Percentiles rank a stretch among this genome's conserved stretches.
Evolutionary conservation across 2,329 filamentous ascomycete species (phyloP).

Genomic region (Calonectria henricotiae): DNA sequence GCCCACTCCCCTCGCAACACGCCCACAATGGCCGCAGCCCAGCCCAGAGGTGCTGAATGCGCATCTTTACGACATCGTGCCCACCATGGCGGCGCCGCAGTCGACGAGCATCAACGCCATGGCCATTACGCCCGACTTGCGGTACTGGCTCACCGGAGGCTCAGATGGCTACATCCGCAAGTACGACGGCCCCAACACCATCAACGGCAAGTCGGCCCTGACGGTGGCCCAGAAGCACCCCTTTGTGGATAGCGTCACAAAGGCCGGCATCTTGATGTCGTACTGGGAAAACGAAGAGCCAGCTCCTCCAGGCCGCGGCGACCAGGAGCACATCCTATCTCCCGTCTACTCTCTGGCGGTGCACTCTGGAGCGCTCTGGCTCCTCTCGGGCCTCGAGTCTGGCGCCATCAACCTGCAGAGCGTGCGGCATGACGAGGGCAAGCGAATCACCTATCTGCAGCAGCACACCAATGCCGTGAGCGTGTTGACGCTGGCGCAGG

Average conservation of each 20-base stretch:
- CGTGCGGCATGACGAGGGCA: slow-evolving; percentile 94
- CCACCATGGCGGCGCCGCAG: slow-evolving; percentile 96
- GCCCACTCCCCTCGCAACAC: slow-evolving; percentile 46
- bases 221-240: slow-evolving; percentile 97
- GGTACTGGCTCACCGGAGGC: slow-evolving; percentile 95
- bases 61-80: slow-evolving; percentile 91
- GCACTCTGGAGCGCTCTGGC: slow-evolving; percentile 91
- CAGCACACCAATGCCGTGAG: slow-evolving; percentile 94
- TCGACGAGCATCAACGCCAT: slow-evolving; percentile 96
- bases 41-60: slow-evolving; percentile 86
- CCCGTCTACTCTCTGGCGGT: slow-evolving; percentile 96
- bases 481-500: slow-evolving; percentile 84
- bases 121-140: slow-evolving; percentile 91
- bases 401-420: slow-evolving; percentile 95
- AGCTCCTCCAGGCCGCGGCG: slow-evolving; percentile 60
- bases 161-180: slow-evolving; percentile 97
- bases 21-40: slow-evolving; percentile 71
- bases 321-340: slow-evolving; percentile 79
- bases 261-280: slow-evolving; percentile 93
- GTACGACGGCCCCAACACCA: slow-evolving; percentile 95
- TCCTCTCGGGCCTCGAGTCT: slow-evolving; percentile 91
- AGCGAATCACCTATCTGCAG: slow-evolving; percentile 85
- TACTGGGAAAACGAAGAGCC: slow-evolving; percentile 99
- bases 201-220: slow-evolving; percentile 93
- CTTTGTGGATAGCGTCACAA: slow-evolving; percentile 97